Base-by-base conservation (phyloP, 116 monocot species). In the Posidonia oceanica region DNA sequence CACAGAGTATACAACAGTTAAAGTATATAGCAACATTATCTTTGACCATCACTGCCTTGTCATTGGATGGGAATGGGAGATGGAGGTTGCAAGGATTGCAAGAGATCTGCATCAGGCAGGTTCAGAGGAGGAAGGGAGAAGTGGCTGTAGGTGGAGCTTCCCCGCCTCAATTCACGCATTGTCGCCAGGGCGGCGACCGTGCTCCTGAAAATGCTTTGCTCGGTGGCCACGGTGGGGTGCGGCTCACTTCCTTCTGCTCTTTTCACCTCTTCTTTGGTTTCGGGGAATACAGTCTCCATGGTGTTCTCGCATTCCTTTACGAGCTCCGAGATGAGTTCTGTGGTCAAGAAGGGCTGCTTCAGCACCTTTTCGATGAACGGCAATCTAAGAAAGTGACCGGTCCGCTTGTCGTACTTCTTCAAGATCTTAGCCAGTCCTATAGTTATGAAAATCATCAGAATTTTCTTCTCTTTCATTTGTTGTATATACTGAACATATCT, bases 321-420 rank as follows among this genome's bases (percentile, higher is more conserved):
- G 36, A 98, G 82, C 68, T 76, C 72, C 5, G 98, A 93, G 36
- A 98, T 76, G 56, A 98, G 76, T 17, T 98, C 93, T 0, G 93
- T 98, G 3, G 87, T 87, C 82, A 93, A 98, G 81, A 98, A 98
- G 2, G 98, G 98, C 76, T 98, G 89, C 52, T 77, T 69, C 63
- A 98, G 66, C 22, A 98, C 84, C 70, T 87, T 93, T 64, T 89
- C 78, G 39, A 98, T 93, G 90, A 93, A 87, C 3, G 88, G 86
- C 39, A 85, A 20, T 41, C 98, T 72, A 63, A 92, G 76, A 11
- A 90, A 68, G 0, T 64, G 61, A 3, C 93, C 98, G 0, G 90
- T 93, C 20, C 89, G 70, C 78, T 98, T 98, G 93, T 98, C 98
- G 58, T 98, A 88, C 56, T 98, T 98, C 86, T 98, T 98, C 84